Conservation (phyloP, 306 rosid species). For the Quercus parvula region DNA sequence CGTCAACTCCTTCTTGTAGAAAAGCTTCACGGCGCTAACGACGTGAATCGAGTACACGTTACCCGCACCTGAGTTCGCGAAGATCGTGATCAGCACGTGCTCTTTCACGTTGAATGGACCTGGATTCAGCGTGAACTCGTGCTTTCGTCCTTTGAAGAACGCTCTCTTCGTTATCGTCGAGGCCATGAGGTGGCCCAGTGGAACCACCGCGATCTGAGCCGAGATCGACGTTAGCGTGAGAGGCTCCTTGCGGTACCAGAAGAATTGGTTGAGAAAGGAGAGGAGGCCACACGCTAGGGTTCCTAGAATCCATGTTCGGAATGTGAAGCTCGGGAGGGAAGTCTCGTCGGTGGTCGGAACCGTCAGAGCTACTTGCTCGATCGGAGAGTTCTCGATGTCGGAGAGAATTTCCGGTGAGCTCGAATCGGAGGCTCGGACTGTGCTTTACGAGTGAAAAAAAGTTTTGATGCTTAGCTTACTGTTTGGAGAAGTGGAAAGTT, state of each 20-base stretch:
- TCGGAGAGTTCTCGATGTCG: conserved; percentile 56
- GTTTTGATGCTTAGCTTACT: neutral
- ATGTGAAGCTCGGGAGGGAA: conserved; percentile 62
- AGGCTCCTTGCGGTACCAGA: conserved; percentile 87
- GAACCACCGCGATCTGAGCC: conserved; percentile 92
- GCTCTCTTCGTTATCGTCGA: conserved; percentile 44
- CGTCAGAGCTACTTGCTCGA: conserved; percentile 82
- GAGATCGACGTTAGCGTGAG: conserved; percentile 79
- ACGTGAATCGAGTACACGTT: conserved; percentile 75
- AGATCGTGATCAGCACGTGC: conserved; percentile 88
- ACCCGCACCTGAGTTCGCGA: conserved; percentile 95
- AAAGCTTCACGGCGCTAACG: conserved; percentile 39
- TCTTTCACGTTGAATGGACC: conserved; percentile 93
- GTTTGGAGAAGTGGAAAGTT: conserved; percentile 7
- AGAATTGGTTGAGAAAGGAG: conserved; percentile 89
- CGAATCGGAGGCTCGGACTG: conserved; percentile 35
- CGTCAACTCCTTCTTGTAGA: conserved; percentile 39
- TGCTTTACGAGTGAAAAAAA: neutral
- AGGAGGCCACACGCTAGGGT: conserved; percentile 62
- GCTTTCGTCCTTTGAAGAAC: conserved; percentile 47
- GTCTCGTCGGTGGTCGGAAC: conserved; percentile 71
- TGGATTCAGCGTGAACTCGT: conserved; percentile 77
- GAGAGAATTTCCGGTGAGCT: neutral
- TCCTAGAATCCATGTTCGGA: conserved; percentile 88
- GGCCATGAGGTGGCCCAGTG: conserved; percentile 87